Percentiles rank a stretch among this genome's conserved stretches.
These are phyloP conservation scores for Metarhizium brunneum DNA, from an alignment of 2,329 filamentous ascomycete species.

Conservation along the genomic window DNA sequence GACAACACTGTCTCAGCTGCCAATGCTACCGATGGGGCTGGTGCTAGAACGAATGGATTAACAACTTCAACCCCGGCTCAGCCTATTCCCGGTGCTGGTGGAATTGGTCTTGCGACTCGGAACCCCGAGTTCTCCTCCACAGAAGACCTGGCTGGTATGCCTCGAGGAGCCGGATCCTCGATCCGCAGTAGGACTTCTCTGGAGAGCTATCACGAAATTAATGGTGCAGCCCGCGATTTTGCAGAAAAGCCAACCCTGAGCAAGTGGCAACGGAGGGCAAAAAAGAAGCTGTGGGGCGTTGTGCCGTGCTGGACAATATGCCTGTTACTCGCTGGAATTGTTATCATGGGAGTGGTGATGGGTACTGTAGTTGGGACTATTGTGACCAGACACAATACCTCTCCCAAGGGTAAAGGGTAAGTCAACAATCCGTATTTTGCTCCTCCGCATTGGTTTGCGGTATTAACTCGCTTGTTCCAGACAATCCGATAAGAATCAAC, in stretches of 20 bases:
- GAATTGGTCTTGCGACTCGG: constrained; percentile 49
- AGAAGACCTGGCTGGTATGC: constrained; percentile 39
- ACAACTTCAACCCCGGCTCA: background rate
- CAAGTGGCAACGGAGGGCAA: constrained; percentile 46
- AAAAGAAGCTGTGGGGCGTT: constrained; percentile 46
- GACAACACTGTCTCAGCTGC: constrained; percentile 8
- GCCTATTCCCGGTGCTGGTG: constrained; percentile 47
- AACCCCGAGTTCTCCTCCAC: constrained; percentile 54
- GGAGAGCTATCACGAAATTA: constrained; percentile 43
- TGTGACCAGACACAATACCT: constrained; percentile 8
- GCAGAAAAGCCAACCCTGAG: constrained; percentile 38
- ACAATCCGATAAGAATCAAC: constrained; percentile 18
- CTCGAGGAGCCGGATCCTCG: constrained; percentile 35
- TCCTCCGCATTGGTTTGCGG: background rate
- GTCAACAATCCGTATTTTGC: constrained; percentile 1
- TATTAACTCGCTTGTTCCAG: constrained; percentile 4
- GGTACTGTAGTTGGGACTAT: constrained; percentile 37
- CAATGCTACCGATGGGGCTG: background rate
- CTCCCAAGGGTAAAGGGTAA: constrained; percentile 15
- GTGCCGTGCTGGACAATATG: constrained; percentile 54
- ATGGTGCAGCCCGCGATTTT: constrained; percentile 34
- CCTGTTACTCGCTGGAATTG: constrained; percentile 35
- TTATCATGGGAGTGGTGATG: constrained; percentile 46
- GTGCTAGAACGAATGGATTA: background rate
- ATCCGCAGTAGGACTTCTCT: constrained; percentile 35